These are phyloP conservation scores for Aspergillus coremiiformis DNA, from an alignment of 495 filamentous ascomycete species.

Conservation along the genomic window DNA sequence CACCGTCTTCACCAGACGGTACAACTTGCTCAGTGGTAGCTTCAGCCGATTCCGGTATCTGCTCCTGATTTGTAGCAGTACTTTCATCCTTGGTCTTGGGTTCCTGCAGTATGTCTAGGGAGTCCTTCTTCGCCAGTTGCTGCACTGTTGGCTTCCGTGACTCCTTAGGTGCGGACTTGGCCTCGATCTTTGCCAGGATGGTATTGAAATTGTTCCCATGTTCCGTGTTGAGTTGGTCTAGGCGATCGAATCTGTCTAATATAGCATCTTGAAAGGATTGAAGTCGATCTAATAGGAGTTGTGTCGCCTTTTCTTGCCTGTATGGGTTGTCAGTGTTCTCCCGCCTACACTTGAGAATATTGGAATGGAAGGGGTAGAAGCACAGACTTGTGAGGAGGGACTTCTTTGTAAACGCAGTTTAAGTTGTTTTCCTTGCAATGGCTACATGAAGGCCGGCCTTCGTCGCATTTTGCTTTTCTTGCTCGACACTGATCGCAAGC, in stretches of 20 bases:
- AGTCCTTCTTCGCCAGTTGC: conserved; percentile 15
- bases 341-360: neutral
- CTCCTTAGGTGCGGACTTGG: conserved; percentile 3
- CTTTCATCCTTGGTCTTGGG: conserved; percentile 12
- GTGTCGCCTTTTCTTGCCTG: conserved; percentile 39
- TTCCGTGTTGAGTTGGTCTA: conserved; percentile 14
- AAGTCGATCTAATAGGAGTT: conserved; percentile 29
- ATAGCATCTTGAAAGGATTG: conserved; percentile 25
- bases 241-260: conserved; percentile 6
- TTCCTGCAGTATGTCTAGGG: conserved; percentile 1
- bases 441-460: conserved; percentile 51
- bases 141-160: conserved; percentile 7
- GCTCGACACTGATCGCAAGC: conserved; percentile 56
- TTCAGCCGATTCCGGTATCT: neutral
- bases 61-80: neutral
- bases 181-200: conserved; percentile 4
- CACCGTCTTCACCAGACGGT: conserved; percentile 33
- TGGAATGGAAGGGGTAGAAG: neutral
- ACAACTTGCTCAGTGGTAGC: conserved; percentile 1
- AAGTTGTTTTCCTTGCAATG: conserved; percentile 52
- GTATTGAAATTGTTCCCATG: conserved; percentile 5
- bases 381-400: conserved; percentile 52
- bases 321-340: conserved; percentile 5
- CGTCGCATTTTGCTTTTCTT: conserved; percentile 58
- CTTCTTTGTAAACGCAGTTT: conserved; percentile 52